Base-by-base conservation (phyloP, 1,284 basidiomycete genomes). In the Irpex sp. region DNA sequence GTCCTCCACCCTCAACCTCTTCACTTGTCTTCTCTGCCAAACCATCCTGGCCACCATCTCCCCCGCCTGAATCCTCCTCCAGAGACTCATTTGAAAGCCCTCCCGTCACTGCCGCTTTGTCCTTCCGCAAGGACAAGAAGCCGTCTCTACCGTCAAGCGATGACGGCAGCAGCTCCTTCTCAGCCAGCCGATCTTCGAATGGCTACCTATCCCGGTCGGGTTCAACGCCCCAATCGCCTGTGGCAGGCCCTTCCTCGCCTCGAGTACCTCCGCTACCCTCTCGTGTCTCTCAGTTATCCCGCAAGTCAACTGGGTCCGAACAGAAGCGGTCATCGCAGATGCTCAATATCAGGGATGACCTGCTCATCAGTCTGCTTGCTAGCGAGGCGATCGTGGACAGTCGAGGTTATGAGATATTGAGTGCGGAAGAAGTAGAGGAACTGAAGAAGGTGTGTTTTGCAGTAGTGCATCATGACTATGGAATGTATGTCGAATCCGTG, bases 371-470 rank as follows among this genome's bases (percentile, higher is more conserved):
- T 69, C 81, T 97, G 47, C 78, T 95, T 60, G 90, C 94, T 36
- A 93, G 92, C 63, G 93, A 96, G 76, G 94, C 94, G 3, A 85
- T 93, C 35, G 87, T 93, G 26, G 90, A 93, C 69, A 92, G 91
- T 69, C 83, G 90, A 33, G 83, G 84, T 54, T 90, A 86, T 70
- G 84, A 89, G 58, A 87, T 95, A 21, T 79, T 93, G 54, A 85
- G 81, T 67, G 87, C 92, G 61, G 94, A 97, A 68, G 90, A 95
- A 69, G 90, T 95, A n/a, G 94, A 96, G 67, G 90, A 91, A 59
- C 83, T 95, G 68, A 95, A 94, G 79, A 93, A 93, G 85, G 93
- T 92, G 68, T 57, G 81, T 54, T 65, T 37, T 37, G 43, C 21
- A 64, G 59, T 5, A 26, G 39, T 61, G 33, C 60, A 33, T 68